Evolutionary conservation across 2,329 filamentous ascomycete species (phyloP).

Genomic region (Trichoderma sp.): DNA sequence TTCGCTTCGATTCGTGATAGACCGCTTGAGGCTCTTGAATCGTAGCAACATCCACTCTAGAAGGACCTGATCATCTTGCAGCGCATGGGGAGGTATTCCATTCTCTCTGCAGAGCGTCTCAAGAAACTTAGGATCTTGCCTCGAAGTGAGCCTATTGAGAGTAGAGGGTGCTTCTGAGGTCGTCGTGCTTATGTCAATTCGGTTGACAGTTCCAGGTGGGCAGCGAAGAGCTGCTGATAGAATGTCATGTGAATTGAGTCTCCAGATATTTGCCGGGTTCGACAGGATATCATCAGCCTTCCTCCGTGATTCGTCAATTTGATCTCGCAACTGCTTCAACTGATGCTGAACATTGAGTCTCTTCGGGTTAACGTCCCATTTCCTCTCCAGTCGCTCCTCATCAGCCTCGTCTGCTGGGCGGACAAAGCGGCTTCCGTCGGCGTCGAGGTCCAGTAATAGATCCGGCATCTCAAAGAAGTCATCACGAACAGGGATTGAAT

Average conservation of each 20-base stretch:
- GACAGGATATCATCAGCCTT: conserved; percentile 28
- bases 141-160: background rate
- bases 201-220: conserved; percentile 9
- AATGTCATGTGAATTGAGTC: conserved; percentile 43
- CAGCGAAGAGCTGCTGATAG: conserved; percentile 39
- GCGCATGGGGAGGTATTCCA: conserved; percentile 31
- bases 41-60: conserved; percentile 38
- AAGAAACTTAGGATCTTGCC: conserved; percentile 18
- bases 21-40: conserved; percentile 20
- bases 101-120: conserved; percentile 28
- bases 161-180: background rate
- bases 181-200: background rate
- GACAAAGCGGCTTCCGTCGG: conserved; percentile 43
- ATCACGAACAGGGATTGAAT: conserved; percentile 17
- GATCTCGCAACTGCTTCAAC: conserved; percentile 31
- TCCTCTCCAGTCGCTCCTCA: conserved; percentile 32
- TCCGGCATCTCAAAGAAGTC: conserved; percentile 42
- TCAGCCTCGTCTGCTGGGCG: conserved; percentile 39
- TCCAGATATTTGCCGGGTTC: conserved; percentile 34
- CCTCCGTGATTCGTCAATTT: conserved; percentile 28
- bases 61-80: conserved; percentile 31
- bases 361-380: conserved; percentile 30
- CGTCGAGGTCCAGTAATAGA: conserved; percentile 52
- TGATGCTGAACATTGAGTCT: conserved; percentile 27
- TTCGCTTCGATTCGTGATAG: conserved; percentile 5